These are phyloP conservation scores for Melaleuca alternifolia DNA, from an alignment of 345 rosid genomes.

Conservation along the genomic window DNA sequence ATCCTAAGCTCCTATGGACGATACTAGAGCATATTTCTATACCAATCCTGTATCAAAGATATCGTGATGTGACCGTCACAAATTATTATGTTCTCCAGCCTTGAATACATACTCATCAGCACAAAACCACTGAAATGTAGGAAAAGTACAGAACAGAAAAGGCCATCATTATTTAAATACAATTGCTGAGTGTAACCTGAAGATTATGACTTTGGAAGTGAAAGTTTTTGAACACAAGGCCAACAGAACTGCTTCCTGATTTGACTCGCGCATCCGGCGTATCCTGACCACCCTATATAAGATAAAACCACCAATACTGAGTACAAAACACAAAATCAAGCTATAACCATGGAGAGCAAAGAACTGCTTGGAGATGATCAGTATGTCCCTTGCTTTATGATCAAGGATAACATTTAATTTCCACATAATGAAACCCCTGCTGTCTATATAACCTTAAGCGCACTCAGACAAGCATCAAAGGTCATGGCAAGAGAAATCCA, in stretches of 20 bases:
- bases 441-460: background rate
- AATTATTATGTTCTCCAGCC: background rate
- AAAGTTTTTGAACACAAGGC: constrained; percentile 88
- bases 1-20: background rate
- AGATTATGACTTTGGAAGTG: constrained; percentile 72
- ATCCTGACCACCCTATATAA: constrained; percentile 77
- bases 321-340: background rate
- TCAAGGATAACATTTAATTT: background rate
- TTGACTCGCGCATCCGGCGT: constrained; percentile 80
- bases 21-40: background rate
- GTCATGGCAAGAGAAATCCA: background rate
- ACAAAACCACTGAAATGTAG: background rate
- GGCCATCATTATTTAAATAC: background rate
- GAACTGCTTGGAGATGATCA: background rate
- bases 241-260: constrained; percentile 93
- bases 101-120: background rate
- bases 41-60: background rate
- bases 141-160: background rate
- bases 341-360: background rate
- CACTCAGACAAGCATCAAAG: background rate
- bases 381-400: background rate
- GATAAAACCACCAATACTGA: background rate
- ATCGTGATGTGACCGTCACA: background rate
- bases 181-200: constrained; percentile 41
- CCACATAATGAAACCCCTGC: background rate